Percentiles rank a stretch among this genome's conserved stretches.
These are phyloP conservation scores for Aureobasidium melanogenum DNA, from an alignment of 2,329 filamentous ascomycete species.

Conservation along the genomic window DNA sequence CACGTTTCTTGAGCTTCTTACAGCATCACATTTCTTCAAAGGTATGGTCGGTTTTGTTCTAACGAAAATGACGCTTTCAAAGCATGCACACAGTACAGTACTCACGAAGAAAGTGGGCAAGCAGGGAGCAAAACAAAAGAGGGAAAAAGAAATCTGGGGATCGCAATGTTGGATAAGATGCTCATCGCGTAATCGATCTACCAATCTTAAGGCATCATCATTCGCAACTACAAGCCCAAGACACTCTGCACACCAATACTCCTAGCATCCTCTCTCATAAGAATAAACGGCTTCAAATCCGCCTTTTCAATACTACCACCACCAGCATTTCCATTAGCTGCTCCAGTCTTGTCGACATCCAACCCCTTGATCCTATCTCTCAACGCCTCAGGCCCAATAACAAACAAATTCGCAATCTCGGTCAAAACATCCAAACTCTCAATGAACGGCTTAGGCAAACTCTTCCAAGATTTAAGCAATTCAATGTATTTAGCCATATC, in stretches of 20 bases:
- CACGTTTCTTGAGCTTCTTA: too few relatives aligned
- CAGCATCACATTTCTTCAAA: too few relatives aligned
- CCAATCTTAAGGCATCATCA: too few relatives aligned
- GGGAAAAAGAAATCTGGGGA: too few relatives aligned
- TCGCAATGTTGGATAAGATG: too few relatives aligned
- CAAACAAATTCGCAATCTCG: slow-evolving; percentile 92
- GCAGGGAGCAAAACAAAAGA: too few relatives aligned
- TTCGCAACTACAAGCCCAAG: slow-evolving; percentile 39
- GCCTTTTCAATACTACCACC: slow-evolving; percentile 33
- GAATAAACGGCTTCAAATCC: slow-evolving; percentile 73
- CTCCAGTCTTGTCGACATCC: slow-evolving; percentile 12
- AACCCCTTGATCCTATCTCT: slow-evolving; percentile 42
- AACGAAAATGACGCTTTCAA: too few relatives aligned
- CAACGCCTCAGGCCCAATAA: slow-evolving; percentile 60
- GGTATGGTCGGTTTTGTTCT: too few relatives aligned
- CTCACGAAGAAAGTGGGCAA: too few relatives aligned
- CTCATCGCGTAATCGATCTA: too few relatives aligned
- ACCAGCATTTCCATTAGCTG: slow-evolving; percentile 12
- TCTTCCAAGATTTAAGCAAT: slow-evolving; percentile 71
- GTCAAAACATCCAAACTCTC: slow-evolving; percentile 68
- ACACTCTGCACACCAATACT: slow-evolving; percentile 77
- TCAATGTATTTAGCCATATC: slow-evolving; percentile 91
- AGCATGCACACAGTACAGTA: too few relatives aligned
- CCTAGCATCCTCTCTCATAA: slow-evolving; percentile 73
- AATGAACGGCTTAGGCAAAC: slow-evolving; percentile 39